Evolutionary conservation across 1,284 basidiomycete genomes (phyloP).

Genomic region (Cutaneotrichosporon sp.): DNA sequence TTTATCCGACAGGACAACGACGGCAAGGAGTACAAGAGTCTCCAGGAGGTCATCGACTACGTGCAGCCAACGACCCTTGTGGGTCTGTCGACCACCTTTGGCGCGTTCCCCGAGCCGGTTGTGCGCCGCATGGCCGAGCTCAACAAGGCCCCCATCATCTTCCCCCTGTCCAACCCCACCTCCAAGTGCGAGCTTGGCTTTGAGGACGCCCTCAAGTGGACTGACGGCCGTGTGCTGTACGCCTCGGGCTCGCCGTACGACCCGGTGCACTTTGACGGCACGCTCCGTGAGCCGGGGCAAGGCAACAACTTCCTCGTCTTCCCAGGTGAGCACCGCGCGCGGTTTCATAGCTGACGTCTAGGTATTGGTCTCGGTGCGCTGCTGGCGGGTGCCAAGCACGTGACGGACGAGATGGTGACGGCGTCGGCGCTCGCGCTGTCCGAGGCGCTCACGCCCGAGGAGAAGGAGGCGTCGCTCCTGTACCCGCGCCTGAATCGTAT

Average conservation of each 20-base stretch:
- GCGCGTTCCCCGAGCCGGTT: conserved; percentile 71
- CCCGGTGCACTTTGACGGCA: conserved; percentile 58
- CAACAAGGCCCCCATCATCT: conserved; percentile 77
- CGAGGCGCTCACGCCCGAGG: conserved; percentile 66
- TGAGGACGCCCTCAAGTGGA: conserved; percentile 71
- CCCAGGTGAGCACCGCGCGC: no score
- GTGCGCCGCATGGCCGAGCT: conserved; percentile 76
- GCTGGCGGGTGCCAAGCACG: conserved; percentile 50
- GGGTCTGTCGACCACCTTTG: conserved; percentile 81
- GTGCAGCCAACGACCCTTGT: conserved; percentile 87
- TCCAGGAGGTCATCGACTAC: conserved; percentile 74
- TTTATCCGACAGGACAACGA: conserved; percentile 76
- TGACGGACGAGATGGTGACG: conserved; percentile 51
- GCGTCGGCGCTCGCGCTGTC: conserved; percentile 64
- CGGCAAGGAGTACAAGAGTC: conserved; percentile 66
- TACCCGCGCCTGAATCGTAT: conserved; percentile 75
- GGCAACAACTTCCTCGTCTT: conserved; percentile 43
- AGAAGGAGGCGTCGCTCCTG: conserved; percentile 60
- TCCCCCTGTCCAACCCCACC: conserved; percentile 93
- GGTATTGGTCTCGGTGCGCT: conserved; percentile 77
- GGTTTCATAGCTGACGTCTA: no score
- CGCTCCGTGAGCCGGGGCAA: conserved; percentile 71
- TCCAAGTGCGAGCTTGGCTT: conserved; percentile 68
- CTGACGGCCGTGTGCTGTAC: conserved; percentile 62
- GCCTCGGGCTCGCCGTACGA: conserved; percentile 85